A percentile compares a stretch with the other conserved stretches of the same genome.
These are phyloP conservation scores for Ettlia oleoabundans DNA, from an alignment of 139 green algal species.

Conservation along the genomic window DNA sequence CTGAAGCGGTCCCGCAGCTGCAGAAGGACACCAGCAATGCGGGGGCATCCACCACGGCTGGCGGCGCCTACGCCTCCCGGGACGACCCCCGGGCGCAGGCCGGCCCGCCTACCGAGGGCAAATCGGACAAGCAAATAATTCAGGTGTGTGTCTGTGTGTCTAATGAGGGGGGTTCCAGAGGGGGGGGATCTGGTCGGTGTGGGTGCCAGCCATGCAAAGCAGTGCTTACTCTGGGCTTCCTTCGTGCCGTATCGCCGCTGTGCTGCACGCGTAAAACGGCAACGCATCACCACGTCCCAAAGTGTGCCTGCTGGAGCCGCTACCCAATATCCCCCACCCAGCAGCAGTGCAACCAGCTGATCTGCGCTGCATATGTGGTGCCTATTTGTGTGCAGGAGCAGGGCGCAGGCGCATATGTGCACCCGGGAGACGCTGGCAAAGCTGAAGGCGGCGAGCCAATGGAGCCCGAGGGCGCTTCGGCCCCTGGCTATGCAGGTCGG, in stretches of 20 bases:
- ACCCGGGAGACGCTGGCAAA: not conserved
- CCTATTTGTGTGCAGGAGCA: constrained; percentile 17
- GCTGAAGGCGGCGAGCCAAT: constrained; percentile 17
- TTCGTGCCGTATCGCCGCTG: too few relatives aligned
- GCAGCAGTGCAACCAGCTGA: not conserved
- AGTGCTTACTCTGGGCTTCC: too few relatives aligned
- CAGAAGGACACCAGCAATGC: constrained; percentile 31
- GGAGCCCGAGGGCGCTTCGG: not conserved
- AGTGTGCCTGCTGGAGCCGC: too few relatives aligned
- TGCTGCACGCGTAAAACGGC: too few relatives aligned
- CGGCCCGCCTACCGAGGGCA: constrained; percentile 18
- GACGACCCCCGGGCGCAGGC: constrained; percentile 15
- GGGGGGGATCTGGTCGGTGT: too few relatives aligned
- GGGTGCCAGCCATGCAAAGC: too few relatives aligned
- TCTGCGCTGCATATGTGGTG: not conserved
- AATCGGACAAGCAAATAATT: constrained; percentile 26
- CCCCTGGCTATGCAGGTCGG: constrained; percentile 15
- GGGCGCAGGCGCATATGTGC: constrained; percentile 1
- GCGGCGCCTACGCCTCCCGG: constrained; percentile 25
- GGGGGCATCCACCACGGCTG: not conserved
- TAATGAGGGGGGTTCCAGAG: too few relatives aligned
- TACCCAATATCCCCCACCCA: too few relatives aligned
- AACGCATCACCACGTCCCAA: too few relatives aligned
- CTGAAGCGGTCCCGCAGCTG: constrained; percentile 29
- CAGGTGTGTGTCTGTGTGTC: not conserved